These are phyloP conservation scores for Cyberlindnera mycetangii DNA, from an alignment of 805 yeast genomes.

Conservation along the genomic window DNA sequence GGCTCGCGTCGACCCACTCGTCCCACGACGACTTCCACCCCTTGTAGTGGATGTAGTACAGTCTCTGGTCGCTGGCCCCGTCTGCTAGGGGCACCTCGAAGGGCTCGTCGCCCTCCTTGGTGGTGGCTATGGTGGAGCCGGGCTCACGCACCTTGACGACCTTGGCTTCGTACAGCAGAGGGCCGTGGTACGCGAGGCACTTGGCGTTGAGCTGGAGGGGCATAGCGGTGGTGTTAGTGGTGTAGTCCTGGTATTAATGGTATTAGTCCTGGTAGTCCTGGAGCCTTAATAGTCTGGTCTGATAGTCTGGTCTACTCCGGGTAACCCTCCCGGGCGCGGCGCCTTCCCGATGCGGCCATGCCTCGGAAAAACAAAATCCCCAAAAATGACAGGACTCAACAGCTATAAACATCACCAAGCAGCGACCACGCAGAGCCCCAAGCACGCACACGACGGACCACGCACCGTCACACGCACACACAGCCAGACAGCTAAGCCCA, in stretches of 20 bases:
- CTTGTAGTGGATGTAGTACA: constrained; percentile 79
- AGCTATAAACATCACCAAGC: no score
- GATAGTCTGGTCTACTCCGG: neutral
- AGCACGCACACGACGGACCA: neutral
- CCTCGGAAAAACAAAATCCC: neutral
- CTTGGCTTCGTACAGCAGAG: constrained; percentile 85
- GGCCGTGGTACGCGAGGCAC: constrained; percentile 87
- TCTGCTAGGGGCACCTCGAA: constrained; percentile 30
- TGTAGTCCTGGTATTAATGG: neutral
- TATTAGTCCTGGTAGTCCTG: no score
- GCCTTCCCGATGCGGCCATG: neutral
- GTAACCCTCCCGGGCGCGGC: neutral
- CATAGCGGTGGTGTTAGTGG: no score
- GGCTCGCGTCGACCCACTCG: constrained; percentile 80
- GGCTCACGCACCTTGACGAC: constrained; percentile 63
- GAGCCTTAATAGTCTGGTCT: neutral
- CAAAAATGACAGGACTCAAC: neutral
- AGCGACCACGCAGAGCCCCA: neutral
- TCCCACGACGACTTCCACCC: constrained; percentile 98
- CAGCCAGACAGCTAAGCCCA: no score
- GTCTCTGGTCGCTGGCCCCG: constrained; percentile 33
- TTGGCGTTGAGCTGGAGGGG: constrained; percentile 29
- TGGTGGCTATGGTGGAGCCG: constrained; percentile 37
- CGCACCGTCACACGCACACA: no score
- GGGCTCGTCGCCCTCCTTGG: constrained; percentile 38